Evolutionary conservation across 1,284 basidiomycete species (phyloP), one percentile per base, ranked within the genome.

Genomic region (Porogramme epimiltina): DNA sequence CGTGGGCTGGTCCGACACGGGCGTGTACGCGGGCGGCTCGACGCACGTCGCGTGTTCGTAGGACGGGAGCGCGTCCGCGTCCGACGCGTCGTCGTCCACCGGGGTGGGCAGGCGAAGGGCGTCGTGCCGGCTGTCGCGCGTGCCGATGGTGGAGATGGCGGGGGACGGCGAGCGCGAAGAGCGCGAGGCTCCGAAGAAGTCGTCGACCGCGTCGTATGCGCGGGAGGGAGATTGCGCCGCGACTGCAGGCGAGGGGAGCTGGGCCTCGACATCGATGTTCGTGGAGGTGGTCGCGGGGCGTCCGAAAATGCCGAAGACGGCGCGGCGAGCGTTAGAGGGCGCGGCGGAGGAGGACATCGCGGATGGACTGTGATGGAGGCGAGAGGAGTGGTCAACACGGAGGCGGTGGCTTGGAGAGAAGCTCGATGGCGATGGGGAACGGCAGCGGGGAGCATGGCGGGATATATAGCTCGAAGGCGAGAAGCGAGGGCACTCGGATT

Each of bases 91-190:
- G 24, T 51, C 56, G 23, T 58, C 55, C 13, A 33, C 24, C 23
- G 28, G 36, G 22, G 47, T 47, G 4, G 55, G 31, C 3, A 45
- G 38, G 40, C 44, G 45, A 10, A 40, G 26, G 3, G 59, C 55
- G 54, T 69, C 66, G 53, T 66, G 64, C 2, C 66, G 64, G 54
- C 65, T 66, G 55, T 66, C 65, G 16, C 51, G 64, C 2, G 63
- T 68, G 42, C 65, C 63, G 8, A n/a, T n/a, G n/a, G 28, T 31
- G 28, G 13, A 13, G 28, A 31, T 6, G 2, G 47, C 36, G 18
- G 50, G 16, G 60, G 44, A 36, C 49, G 49, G 10, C 49, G 64
- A 4, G 59, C 45, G 39, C 22, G 58, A 50, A 33, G 58, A 26
- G n/a, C 45, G 51, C 34, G 60, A 49, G 23, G 55, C 61, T 16